Evolutionary conservation across 768 basidiomycete genomes (phyloP), one percentile per base, ranked within the genome.

Genomic region (Infundibulicybe gibba): DNA sequence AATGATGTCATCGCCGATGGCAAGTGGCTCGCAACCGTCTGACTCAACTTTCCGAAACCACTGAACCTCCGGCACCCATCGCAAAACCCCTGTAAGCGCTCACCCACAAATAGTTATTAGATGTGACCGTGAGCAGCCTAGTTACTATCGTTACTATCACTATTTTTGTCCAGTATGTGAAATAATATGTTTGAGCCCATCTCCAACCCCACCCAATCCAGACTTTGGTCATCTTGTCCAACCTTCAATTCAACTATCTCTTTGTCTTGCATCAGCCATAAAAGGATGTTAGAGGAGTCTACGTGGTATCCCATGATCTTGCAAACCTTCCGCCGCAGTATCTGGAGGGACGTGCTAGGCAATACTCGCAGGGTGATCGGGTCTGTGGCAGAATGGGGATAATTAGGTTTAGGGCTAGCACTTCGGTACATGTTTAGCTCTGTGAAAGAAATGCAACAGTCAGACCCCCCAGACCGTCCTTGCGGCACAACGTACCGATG

Each of bases 131-230:
- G 8, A 8, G 25, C 25, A 4, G 15, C 19, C 34, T 53, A 43
- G 33, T 48, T 41, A 8, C 25, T 25, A 25, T 25, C 25, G 25
- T 41, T 30, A 8, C 25, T 25, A 25, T 25, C 25, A 8, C 40
- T 30, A 32, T 25, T 41, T 47, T 43, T 53, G 32, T 57, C 54
- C 38, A 49, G 10, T 20, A 54, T 43, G 20, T 59, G 55, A 54
- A 68, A 76, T 47, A 74, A 31, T 41, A 76, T 60, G 46, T 61
- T 61, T 40, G 72, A 68, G 20, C 66, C 76, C 6, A 77, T 73
- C 48, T 89, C 85, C 32, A 91, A 58, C 5, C 90, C 88, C 58
- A 83, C 77, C 86, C 87, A 90, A 49, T 73, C 78, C 35, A 90
- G 60, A 44, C 81, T 75, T 45, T 75, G 76, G 11, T 60, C 53